Evolutionary conservation across 345 rosid species (phyloP).

Genomic region (Pugionium cornutum): DNA sequence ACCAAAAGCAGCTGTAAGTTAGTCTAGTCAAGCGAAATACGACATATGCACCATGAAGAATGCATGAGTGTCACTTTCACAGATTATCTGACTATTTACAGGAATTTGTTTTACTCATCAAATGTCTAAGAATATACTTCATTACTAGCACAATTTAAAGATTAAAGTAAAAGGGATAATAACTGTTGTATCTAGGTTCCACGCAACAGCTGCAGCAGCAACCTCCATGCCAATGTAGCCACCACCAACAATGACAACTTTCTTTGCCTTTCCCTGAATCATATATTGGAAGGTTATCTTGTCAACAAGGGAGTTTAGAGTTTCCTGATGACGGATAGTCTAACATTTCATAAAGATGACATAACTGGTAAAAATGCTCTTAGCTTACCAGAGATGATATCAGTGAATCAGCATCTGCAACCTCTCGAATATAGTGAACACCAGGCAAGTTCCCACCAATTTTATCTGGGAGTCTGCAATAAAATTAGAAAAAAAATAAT

Average conservation of each 20-base stretch:
- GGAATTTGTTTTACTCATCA: background rate
- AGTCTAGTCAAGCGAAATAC: background rate
- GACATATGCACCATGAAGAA: slow-evolving; percentile 5
- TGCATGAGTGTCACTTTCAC: background rate
- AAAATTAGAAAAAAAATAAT: slow-evolving; percentile 14
- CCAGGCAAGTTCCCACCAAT: slow-evolving; percentile 90
- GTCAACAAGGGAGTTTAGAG: background rate
- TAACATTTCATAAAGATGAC: slow-evolving; percentile 16
- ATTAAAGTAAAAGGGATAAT: slow-evolving; percentile 15
- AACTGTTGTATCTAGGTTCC: slow-evolving; percentile 94
- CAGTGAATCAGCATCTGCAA: slow-evolving; percentile 87
- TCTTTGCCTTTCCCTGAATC: slow-evolving; percentile 68
- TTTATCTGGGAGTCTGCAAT: slow-evolving; percentile 79
- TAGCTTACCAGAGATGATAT: slow-evolving; percentile 74
- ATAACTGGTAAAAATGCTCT: slow-evolving; percentile 11
- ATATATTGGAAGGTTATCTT: slow-evolving; percentile 14
- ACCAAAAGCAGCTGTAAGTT: slow-evolving; percentile 18
- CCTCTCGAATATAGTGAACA: slow-evolving; percentile 89
- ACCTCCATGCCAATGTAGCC: slow-evolving; percentile 99
- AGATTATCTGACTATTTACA: background rate
- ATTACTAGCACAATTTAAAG: background rate
- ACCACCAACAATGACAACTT: slow-evolving; percentile 87
- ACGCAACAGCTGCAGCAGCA: slow-evolving; percentile 91
- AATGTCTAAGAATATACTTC: background rate
- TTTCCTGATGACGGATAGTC: background rate